phyloP scores from a whole-genome alignment of 2,329 filamentous ascomycete genomes.

The Venturia pyrina region DNA sequence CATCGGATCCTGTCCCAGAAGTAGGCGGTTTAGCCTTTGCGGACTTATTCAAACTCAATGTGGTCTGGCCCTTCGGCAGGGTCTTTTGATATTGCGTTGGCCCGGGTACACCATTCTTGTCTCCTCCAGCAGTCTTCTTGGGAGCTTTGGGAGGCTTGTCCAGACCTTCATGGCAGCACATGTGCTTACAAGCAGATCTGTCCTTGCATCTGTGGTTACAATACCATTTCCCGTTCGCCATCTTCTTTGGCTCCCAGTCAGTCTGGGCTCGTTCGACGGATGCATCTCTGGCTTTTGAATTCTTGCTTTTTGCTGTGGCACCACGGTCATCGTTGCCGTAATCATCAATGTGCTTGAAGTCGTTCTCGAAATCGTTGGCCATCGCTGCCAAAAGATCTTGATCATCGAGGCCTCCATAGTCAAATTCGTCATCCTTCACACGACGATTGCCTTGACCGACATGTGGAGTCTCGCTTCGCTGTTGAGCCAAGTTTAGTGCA shows the following conservation, averaged over 20 bases:
- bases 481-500: conserved; percentile 22
- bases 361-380: conserved; percentile 19
- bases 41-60: background rate
- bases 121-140: conserved; percentile 25
- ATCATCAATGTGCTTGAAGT: conserved; percentile 45
- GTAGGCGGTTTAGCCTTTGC: background rate
- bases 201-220: conserved; percentile 64
- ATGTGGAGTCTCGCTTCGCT: conserved; percentile 17
- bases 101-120: background rate
- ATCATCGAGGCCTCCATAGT: conserved; percentile 43
- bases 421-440: conserved; percentile 37
- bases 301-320: conserved; percentile 12
- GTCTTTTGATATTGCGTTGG: background rate
- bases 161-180: conserved; percentile 62
- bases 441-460: background rate
- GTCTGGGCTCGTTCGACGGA: background rate
- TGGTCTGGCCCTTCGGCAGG: conserved; percentile 5
- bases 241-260: conserved; percentile 35
- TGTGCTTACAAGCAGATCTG: conserved; percentile 55
- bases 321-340: conserved; percentile 16
- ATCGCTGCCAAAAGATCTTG: conserved; percentile 40
- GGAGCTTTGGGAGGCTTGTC: conserved; percentile 49
- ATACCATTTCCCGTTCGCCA: conserved; percentile 62
- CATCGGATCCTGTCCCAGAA: background rate
- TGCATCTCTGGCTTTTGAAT: conserved; percentile 12